Evolutionary conservation across 768 basidiomycete genomes (phyloP), one percentile per base, ranked within the genome.

Genomic region (Naematelia encephala): DNA sequence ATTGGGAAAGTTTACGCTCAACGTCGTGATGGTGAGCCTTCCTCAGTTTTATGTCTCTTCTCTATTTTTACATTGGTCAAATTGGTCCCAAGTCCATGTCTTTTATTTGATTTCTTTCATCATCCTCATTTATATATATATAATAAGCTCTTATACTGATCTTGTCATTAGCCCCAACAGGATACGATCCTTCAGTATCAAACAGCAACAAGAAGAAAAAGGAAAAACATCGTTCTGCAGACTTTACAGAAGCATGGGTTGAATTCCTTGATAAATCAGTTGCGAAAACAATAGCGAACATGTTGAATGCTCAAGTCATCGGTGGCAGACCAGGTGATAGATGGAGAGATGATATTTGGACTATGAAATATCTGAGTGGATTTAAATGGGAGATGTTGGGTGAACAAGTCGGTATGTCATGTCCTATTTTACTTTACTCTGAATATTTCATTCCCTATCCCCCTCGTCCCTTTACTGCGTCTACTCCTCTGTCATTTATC

Each of bases 301-400:
- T 98, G 90, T 80, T 99, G 64, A 99, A 99, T 73, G 96, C 93
- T 1, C 87, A 92, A 69, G 84, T 91, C 0, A 92, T 99, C 60
- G 96, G 94, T 26, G 74, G 78, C 16, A 73, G 76, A 50, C 77
- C 77, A 61, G 76, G 78, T 13, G 78, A 78, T 60, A 65, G 67
- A 63, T 97, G 91, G 90, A 82, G 90, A 73, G 94, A 98, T 72
- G 96, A 99, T 65, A 86, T 99, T 5, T 99, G 96, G 96, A 97
- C 96, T 57, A 94, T 98, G 91, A 94, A 94, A 74, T 99, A 99
- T 76, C 80, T 99, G 58, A 93, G 93, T 8, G 88, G 86, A 70
- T 99, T 98, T 82, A 96, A 93, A 70, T 99, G 96, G 96, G 86
- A 88, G 78, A 96, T 96, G 94, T 81, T 99, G 59, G 93, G 91